A percentile compares a stretch with the other conserved stretches of the same genome.
Evolutionary conservation across 257 asterid species (phyloP).

Genomic region (Nemophila menziesii): DNA sequence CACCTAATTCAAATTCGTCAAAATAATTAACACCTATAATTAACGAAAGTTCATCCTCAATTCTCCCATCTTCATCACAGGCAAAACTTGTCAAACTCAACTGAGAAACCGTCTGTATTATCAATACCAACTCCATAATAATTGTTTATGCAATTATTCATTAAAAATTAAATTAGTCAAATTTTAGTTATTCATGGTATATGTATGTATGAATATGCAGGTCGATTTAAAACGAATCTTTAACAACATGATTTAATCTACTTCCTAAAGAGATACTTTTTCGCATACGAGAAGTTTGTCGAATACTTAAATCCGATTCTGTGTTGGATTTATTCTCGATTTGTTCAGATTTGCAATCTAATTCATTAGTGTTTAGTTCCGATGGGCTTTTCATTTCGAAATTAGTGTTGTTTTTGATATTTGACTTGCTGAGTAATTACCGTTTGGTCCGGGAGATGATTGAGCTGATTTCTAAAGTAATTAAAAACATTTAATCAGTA

Average conservation of each 20-base stretch:
- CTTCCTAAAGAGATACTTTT: conserved; percentile 68
- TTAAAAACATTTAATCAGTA: conserved; percentile 16
- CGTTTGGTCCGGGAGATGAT: conserved; percentile 51
- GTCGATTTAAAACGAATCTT: too few species aligned
- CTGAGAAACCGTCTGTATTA: too few species aligned
- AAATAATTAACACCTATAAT: too few species aligned
- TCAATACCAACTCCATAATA: too few species aligned
- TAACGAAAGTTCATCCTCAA: too few species aligned
- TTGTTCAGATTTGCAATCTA: conserved; percentile 48
- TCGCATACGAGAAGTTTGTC: conserved; percentile 21
- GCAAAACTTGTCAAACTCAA: too few species aligned
- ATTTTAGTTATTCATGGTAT: too few species aligned
- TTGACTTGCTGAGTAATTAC: conserved; percentile 32
- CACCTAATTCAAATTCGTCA: too few species aligned
- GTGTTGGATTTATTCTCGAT: conserved; percentile 32
- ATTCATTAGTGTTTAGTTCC: conserved; percentile 26
- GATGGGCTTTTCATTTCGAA: conserved; percentile 20
- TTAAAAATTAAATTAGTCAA: too few species aligned
- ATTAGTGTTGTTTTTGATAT: conserved; percentile 16
- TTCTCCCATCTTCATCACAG: too few species aligned
- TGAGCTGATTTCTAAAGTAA: conserved; percentile 44
- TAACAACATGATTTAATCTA: conserved; percentile 38
- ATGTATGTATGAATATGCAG: too few species aligned
- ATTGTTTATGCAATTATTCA: too few species aligned
- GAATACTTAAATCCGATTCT: conserved; percentile 24